phyloP scores from a whole-genome alignment of 2,329 filamentous ascomycete species.

The Aspergillus vadensis region DNA sequence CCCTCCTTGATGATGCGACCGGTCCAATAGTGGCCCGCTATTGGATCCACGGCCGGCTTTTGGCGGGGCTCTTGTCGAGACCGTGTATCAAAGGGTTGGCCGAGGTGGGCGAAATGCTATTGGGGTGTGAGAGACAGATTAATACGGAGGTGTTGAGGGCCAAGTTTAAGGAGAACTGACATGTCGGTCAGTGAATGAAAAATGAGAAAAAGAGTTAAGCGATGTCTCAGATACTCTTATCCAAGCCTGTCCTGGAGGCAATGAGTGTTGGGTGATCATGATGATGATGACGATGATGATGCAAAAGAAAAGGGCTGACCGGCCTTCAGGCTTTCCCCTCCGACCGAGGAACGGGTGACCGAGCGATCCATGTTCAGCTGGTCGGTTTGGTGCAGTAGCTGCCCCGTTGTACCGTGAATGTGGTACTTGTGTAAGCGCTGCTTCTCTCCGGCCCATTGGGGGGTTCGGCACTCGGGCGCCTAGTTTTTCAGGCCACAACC shows the following conservation, averaged over 20 bases:
- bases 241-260: neutral
- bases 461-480: too few species aligned
- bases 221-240: neutral
- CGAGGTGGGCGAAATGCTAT: neutral
- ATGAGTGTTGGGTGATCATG: neutral
- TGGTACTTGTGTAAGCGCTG: neutral
- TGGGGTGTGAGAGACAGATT: slow-evolving; percentile 17
- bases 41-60: slow-evolving; percentile 5
- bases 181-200: neutral
- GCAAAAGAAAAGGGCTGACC: slow-evolving; percentile 15
- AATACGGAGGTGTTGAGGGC: slow-evolving; percentile 5
- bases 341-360: slow-evolving; percentile 16
- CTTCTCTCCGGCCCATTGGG: slow-evolving; percentile 1
- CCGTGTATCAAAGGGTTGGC: slow-evolving; percentile 4
- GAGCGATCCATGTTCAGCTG: slow-evolving; percentile 12
- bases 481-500: too few species aligned
- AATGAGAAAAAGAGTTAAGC: neutral
- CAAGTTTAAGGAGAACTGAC: neutral
- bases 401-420: slow-evolving; percentile 4
- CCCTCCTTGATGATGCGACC: slow-evolving; percentile 8
- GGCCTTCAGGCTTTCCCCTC: slow-evolving; percentile 2
- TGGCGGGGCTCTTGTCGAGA: slow-evolving; percentile 13
- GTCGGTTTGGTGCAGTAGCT: slow-evolving; percentile 8
- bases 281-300: slow-evolving; percentile 18
- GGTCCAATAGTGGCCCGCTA: slow-evolving; percentile 11